These are phyloP conservation scores for Paramecium tetraurelia DNA, from an alignment of 73 alveolate genomes.

Conservation along the genomic window DNA sequence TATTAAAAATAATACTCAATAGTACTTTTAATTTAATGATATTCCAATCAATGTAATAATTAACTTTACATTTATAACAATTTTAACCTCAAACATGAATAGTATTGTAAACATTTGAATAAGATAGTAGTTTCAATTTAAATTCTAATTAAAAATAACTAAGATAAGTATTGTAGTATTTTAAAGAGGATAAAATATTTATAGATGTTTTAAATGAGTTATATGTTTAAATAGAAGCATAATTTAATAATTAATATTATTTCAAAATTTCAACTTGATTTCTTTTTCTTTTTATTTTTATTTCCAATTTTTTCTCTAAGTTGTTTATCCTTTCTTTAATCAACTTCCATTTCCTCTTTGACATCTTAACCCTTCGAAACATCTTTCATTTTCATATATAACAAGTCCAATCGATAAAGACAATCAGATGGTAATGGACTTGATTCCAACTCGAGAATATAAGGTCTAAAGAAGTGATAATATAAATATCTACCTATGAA, in stretches of 20 bases:
- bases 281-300: neutral
- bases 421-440: conserved; percentile 58
- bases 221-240: neutral
- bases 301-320: neutral
- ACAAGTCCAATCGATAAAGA: conserved; percentile 39
- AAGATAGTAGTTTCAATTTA: too few relatives aligned
- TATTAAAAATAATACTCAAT: too few relatives aligned
- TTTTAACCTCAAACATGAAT: too few relatives aligned
- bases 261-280: neutral
- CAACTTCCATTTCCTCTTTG: conserved; percentile 56
- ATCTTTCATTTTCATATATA: conserved; percentile 56
- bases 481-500: neutral
- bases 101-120: too few relatives aligned
- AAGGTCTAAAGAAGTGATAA: neutral
- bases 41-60: too few relatives aligned
- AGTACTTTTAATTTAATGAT: too few relatives aligned
- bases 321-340: conserved; percentile 33
- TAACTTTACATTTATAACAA: too few relatives aligned
- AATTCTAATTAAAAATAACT: too few relatives aligned
- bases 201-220: neutral
- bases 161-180: too few relatives aligned
- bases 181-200: neutral
- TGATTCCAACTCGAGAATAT: conserved; percentile 38
- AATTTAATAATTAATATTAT: too few relatives aligned
- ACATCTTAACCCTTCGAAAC: neutral